Percentiles rank a stretch among this genome's conserved stretches.
phyloP scores from a whole-genome alignment of 2,329 filamentous ascomycete species.

The Neobulgaria alba region DNA sequence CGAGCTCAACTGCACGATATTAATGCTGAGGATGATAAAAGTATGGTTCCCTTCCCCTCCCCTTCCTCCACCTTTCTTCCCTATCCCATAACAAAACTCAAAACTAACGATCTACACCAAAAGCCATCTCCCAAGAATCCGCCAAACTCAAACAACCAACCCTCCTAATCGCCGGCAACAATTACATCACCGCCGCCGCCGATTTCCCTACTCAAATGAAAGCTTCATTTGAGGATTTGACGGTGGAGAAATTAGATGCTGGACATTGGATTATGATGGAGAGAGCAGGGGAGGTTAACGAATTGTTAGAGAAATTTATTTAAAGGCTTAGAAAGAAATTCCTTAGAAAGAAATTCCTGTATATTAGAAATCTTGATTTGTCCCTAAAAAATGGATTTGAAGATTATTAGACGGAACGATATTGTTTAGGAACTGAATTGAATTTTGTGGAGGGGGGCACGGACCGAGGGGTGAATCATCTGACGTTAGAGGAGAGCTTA shows the following conservation, averaged over 20 bases:
- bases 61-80: slow-evolving; percentile 4
- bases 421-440: too few relatives aligned
- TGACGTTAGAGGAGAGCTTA: too few relatives aligned
- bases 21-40: slow-evolving; percentile 11
- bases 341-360: too few relatives aligned
- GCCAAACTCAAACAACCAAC: slow-evolving; percentile 10
- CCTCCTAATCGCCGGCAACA: slow-evolving; percentile 8
- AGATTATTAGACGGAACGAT: too few relatives aligned
- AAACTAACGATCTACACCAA: slow-evolving; percentile 7
- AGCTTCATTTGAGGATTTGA: slow-evolving; percentile 7
- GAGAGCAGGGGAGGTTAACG: slow-evolving; percentile 13
- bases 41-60: slow-evolving; percentile 7
- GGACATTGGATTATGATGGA: slow-evolving; percentile 15
- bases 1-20: slow-evolving; percentile 6
- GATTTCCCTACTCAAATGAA: slow-evolving; percentile 10
- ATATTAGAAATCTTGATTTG: too few relatives aligned
- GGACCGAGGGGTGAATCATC: too few relatives aligned
- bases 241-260: slow-evolving; percentile 9
- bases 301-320: slow-evolving; percentile 11
- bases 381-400: too few relatives aligned
- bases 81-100: slow-evolving; percentile 2
- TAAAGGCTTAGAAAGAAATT: too few relatives aligned
- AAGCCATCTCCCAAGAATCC: slow-evolving; percentile 7
- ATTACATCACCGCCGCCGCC: slow-evolving; percentile 7
- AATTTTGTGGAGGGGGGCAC: too few relatives aligned